Evolutionary conservation across 768 basidiomycete genomes (phyloP), one percentile per base, ranked within the genome.

Genomic region (Leucosporidium creatinivorum): DNA sequence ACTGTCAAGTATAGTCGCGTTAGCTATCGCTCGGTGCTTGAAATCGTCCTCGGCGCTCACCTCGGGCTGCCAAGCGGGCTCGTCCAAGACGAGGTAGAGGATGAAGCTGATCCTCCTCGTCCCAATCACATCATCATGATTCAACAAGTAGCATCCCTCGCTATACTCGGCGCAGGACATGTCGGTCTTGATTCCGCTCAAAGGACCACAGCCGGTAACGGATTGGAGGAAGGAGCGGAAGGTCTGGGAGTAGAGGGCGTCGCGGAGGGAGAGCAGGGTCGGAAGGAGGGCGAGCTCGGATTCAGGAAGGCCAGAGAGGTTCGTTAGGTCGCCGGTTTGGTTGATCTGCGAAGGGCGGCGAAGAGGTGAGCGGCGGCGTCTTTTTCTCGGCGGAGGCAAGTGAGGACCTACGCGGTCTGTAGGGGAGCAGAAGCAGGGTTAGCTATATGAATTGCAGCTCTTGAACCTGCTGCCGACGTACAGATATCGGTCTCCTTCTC

Each of bases 401-500:
- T 0, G 44, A 58, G 30, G 57, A 26, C 10, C 28, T 33, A 56
- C 21, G 7, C 8, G 19, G 15, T 56, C 59, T 54, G 26, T 33
- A 30, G 39, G 39, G 57, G 12, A 36, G 5, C 17, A 1, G 26
- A 30, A 26, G 39, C 10, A 2, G 2, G 2, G 44, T 21, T 19
- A 21, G 36, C 10, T 13, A 12, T 19, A n/a, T 36, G 50, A 25
- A 12, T 17, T 44, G 8, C 8, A 17, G 39, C 39, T 44, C 13
- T 10, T 7, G 3, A 44, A 9, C 39, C 39, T 12, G 39, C 6
- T 13, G 7, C 31, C 15, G 68, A 90, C 86, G 90, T 92, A 85
- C 97, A 98, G 72, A 98, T 98, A 76, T 98, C 94, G 3, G 94
- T 98, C 82, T 97, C 90, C 80, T 96, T 98, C 80, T 92, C 87